These are phyloP conservation scores for Neolecta irregularis DNA, from an alignment of 1,139 yeast genomes.

Conservation along the genomic window DNA sequence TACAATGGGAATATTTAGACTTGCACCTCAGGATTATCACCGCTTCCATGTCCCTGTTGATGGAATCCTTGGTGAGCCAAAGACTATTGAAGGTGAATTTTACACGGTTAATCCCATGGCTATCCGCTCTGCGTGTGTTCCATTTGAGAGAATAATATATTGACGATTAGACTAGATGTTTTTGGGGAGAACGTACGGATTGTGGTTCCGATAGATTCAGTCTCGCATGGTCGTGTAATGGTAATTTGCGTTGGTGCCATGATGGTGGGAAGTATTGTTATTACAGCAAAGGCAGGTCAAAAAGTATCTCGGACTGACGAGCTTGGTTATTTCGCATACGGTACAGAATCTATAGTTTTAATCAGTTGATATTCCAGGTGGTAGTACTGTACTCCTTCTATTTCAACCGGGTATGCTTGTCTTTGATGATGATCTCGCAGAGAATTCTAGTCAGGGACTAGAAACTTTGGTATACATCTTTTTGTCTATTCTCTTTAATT, in stretches of 20 bases:
- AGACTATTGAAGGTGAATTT: conserved; percentile 69
- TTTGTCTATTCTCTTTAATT: too few relatives aligned
- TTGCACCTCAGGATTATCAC: conserved; percentile 96
- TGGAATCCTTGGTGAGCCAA: conserved; percentile 53
- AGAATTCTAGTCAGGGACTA: conserved; percentile 50
- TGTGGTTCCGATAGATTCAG: conserved; percentile 58
- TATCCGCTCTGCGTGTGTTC: conserved; percentile 59
- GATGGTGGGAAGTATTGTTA: conserved; percentile 90
- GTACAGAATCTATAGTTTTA: too few relatives aligned
- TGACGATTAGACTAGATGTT: conserved; percentile 63
- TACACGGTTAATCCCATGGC: conserved; percentile 98
- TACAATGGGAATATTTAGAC: conserved; percentile 59
- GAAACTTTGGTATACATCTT: too few relatives aligned
- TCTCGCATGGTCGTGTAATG: conserved; percentile 58
- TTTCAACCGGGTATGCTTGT: conserved; percentile 31
- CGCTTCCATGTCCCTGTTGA: conserved; percentile 79
- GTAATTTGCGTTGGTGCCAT: conserved; percentile 87
- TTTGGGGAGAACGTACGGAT: conserved; percentile 83
- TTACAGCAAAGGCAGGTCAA: conserved; percentile 53
- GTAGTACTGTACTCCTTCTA: conserved; percentile 64
- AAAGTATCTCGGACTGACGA: conserved; percentile 57
- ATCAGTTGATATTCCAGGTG: too few relatives aligned
- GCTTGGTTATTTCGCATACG: conserved; percentile 82
- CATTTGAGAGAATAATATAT: conserved; percentile 12
- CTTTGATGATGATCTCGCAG: conserved; percentile 60